A percentile compares a stretch with the other conserved stretches of the same genome.
Evolutionary conservation across 2,329 filamentous ascomycete species (phyloP).

Genomic region (Microdochium trichocladiopsis): DNA sequence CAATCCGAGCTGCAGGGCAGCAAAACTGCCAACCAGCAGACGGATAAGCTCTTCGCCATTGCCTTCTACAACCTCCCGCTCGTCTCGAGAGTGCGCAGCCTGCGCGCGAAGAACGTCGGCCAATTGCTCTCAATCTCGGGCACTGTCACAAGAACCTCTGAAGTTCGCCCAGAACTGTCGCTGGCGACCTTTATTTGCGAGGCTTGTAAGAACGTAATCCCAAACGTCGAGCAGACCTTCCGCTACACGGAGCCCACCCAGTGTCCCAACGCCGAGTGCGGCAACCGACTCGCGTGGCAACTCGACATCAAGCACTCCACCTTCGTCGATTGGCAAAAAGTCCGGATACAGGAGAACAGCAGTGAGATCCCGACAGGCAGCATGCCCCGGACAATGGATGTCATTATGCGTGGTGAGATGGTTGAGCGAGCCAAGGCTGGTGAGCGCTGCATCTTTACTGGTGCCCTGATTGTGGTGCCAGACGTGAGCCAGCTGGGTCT

Average conservation of each 20-base stretch:
- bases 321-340: conserved; percentile 99
- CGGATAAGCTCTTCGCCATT: conserved; percentile 89
- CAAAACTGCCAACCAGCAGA: conserved; percentile 86
- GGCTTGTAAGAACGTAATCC: conserved; percentile 73
- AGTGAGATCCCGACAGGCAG: conserved; percentile 97
- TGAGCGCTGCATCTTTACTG: conserved; percentile 97
- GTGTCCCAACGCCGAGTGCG: conserved; percentile 82
- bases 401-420: conserved; percentile 93
- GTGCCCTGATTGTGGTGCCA: conserved; percentile 90
- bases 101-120: conserved; percentile 86
- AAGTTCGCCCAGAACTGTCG: conserved; percentile 90
- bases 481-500: conserved; percentile 93
- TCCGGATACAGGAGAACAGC: conserved; percentile 96
- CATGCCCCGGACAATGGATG: conserved; percentile 97
- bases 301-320: conserved; percentile 96
- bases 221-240: conserved; percentile 95
- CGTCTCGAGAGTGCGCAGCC: conserved; percentile 75
- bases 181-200: conserved; percentile 91
- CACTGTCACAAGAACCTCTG: conserved; percentile 92
- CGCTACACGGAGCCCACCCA: conserved; percentile 95
- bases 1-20: conserved; percentile 59
- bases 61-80: conserved; percentile 91
- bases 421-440: conserved; percentile 96
- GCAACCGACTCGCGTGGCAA: conserved; percentile 88
- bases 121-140: conserved; percentile 93